Conservation (phyloP, 1,284 basidiomycete genomes). For the Fomitopsis pinicola region DNA sequence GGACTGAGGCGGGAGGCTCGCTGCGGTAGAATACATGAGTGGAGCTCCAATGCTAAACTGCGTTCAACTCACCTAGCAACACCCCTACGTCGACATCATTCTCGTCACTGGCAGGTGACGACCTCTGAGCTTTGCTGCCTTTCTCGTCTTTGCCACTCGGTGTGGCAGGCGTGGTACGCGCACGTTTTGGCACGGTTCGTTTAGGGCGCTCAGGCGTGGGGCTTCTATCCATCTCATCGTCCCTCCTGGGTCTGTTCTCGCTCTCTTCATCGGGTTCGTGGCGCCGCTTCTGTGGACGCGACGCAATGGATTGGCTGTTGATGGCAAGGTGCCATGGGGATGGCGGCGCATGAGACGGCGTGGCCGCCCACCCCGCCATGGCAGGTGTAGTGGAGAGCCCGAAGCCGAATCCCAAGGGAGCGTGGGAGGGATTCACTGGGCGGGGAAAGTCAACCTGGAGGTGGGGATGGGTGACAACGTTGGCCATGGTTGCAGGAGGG, state of each 20-base stretch:
- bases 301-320: conserved; percentile 29
- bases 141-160: conserved; percentile 20
- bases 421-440: conserved; percentile 57
- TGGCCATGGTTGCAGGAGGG: conserved; percentile 53
- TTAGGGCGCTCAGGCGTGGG: conserved; percentile 74
- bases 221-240: conserved; percentile 76
- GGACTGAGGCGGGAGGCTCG: conserved; percentile 69
- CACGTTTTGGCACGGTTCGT: conserved; percentile 62
- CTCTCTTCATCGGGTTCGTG: conserved; percentile 55
- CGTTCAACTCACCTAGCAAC: conserved; percentile 54
- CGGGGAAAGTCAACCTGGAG: conserved; percentile 63
- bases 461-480: conserved; percentile 50
- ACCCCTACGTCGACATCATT: conserved; percentile 73
- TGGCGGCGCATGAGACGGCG: conserved; percentile 17
- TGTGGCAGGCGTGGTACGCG: conserved; percentile 39
- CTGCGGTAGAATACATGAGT: conserved; percentile 30
- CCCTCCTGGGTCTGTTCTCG: conserved; percentile 38
- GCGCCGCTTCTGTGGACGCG: conserved; percentile 54
- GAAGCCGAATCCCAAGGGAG: conserved; percentile 70
- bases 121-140: conserved; percentile 40
- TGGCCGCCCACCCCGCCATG: conserved; percentile 32
- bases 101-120: conserved; percentile 37
- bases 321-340: conserved; percentile 17
- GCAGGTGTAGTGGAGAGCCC: conserved; percentile 44
- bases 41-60: conserved; percentile 4